Evolutionary conservation across 371 early-diverging fungal genomes (phyloP).

Genomic region (Capillidium heterosporum): DNA sequence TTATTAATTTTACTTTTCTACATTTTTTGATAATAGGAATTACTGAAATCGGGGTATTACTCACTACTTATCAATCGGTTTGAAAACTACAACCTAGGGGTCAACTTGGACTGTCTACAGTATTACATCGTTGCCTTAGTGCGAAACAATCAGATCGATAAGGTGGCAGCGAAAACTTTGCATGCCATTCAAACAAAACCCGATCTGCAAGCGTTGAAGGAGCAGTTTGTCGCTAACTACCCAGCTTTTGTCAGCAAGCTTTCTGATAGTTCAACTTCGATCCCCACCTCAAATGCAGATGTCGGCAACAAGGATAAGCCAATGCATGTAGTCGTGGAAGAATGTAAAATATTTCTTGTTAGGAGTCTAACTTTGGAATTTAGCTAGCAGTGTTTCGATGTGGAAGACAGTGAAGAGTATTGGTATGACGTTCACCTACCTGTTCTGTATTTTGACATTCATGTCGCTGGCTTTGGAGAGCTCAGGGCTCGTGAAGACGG

Average conservation of each 20-base stretch:
- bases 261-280: conserved; percentile 5
- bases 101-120: conserved; percentile 43
- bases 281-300: conserved; percentile 8
- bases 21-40: conserved; percentile 23
- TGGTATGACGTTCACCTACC: conserved; percentile 50
- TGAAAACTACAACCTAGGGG: conserved; percentile 40
- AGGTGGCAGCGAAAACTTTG: conserved; percentile 33
- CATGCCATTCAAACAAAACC: not conserved
- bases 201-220: conserved; percentile 11
- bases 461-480: conserved; percentile 54
- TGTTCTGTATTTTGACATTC: conserved; percentile 56
- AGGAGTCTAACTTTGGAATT: not conserved
- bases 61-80: conserved; percentile 42
- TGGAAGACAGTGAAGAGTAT: conserved; percentile 57
- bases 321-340: conserved; percentile 36
- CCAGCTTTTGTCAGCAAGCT: conserved; percentile 13
- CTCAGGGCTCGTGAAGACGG: conserved; percentile 47
- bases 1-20: not conserved
- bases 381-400: conserved; percentile 39
- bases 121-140: conserved; percentile 50
- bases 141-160: conserved; percentile 35
- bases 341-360: conserved; percentile 12
- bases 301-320: conserved; percentile 23
- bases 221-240: conserved; percentile 13
- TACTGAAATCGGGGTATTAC: conserved; percentile 37